Base-by-base conservation (phyloP, 306 rosid species). In the Trifolium subterraneum region DNA sequence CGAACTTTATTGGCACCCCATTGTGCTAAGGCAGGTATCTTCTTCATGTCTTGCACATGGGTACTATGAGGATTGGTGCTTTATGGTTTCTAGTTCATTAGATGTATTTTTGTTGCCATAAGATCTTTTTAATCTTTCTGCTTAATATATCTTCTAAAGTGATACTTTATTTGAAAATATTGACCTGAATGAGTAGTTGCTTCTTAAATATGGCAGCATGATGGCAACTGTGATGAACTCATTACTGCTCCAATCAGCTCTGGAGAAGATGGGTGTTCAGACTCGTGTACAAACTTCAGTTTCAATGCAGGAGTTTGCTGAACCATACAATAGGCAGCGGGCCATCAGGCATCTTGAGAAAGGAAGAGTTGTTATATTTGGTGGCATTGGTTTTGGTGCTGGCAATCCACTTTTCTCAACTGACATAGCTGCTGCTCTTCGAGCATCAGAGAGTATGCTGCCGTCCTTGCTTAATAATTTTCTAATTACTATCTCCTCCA, bases 321-420 rank as follows among this genome's bases (percentile, higher is more conserved):
- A 86, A 74, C 88, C 88, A 55, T 86, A 88, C 78, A 88, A 82
- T 64, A 80, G 93, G 84, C 87, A 82, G 69, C 84, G 90, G 67
- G 90, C 93, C 74, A 88, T 86, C 77, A 84, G 90, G 71, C 93
- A 88, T 88, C 88, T 88, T 22, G 88, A 88, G 85, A 88, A 88
- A 78, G 93, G 93, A 58, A 84, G 93, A 73, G 93, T 88, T 19
- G 90, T 88, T 55, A 86, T 88, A 72, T 88, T 88, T 80, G 88
- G 87, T 48, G 93, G 93, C 16, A 75, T 78, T 65, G 87, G 88
- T 82, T 80, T 80, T 60, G 88, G 90, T 22, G 44, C 88, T 41
- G 93, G 88, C 67, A 78, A 80, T 67, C 80, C 85, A 55, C 84
- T 81, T 23, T 88, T 86, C 77, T 71, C 90, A 31, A 88, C 90